Percentiles rank a stretch among this genome's conserved stretches.
These are phyloP conservation scores for Fusarium sp. DNA, from an alignment of 2,329 filamentous ascomycete genomes.

Conservation along the genomic window DNA sequence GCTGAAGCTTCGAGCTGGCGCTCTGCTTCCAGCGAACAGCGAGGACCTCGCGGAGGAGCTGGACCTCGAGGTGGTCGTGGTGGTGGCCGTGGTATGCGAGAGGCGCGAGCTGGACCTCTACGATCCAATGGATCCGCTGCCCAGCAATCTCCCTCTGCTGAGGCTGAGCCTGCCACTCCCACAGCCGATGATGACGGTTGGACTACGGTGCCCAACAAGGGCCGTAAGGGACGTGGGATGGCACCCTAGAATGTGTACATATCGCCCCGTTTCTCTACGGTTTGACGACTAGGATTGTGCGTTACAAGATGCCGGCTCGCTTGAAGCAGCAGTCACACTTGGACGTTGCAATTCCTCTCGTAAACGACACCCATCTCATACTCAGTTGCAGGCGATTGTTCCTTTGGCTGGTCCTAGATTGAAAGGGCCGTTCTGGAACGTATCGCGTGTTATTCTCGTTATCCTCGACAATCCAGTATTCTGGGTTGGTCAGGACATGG, in stretches of 20 bases:
- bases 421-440: constrained; percentile 6
- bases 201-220: constrained; percentile 68
- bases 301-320: constrained; percentile 51
- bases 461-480: constrained; percentile 24
- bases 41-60: constrained; percentile 64
- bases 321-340: constrained; percentile 39
- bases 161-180: constrained; percentile 54
- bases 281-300: constrained; percentile 55
- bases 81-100: constrained; percentile 61
- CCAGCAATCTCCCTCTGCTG: constrained; percentile 55
- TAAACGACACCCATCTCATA: constrained; percentile 43
- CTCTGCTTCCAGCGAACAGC: constrained; percentile 64
- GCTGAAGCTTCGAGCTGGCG: constrained; percentile 74
- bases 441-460: constrained; percentile 29
- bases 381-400: constrained; percentile 28
- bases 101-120: constrained; percentile 58
- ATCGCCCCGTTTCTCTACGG: constrained; percentile 54
- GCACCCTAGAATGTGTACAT: constrained; percentile 54
- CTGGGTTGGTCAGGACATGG: constrained; percentile 25
- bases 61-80: constrained; percentile 61
- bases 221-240: constrained; percentile 54
- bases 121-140: constrained; percentile 65
- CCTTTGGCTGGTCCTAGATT: neutral
- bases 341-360: constrained; percentile 35
- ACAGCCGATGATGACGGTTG: constrained; percentile 72